Base-by-base conservation (phyloP, 1,284 basidiomycete genomes). In the Ustilago nuda region DNA sequence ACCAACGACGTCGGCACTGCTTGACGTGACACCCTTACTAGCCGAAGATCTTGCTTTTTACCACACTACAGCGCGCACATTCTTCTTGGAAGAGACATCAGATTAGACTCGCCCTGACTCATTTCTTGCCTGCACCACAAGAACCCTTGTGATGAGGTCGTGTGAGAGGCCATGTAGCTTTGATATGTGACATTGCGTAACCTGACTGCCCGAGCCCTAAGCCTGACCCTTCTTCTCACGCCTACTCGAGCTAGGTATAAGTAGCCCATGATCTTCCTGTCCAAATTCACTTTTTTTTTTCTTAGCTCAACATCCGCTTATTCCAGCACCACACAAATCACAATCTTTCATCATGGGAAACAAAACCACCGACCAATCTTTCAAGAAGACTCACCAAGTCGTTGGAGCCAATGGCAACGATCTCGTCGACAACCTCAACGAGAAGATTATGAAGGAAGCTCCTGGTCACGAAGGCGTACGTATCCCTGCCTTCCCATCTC, bases 321-420 rank as follows among this genome's bases (percentile, higher is more conserved):
- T 41, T 6, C 11, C 27, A 46, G n/a, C 41, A 35, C 56, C n/a
- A 57, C 32, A 27, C 32, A 15, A 3, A 5, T 8, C 12, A 33
- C n/a, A 15, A 17, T 8, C n/a, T 8, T 11, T 19, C 46, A 75
- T 8, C 7, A 71, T 71, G 73, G 62, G 60, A 15, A 59, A 56
- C 61, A 67, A 76, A 9, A 72, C 69, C 57, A 76, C 66, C 35
- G 74, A 76, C 61, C 53, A 68, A 19, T 33, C 58, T 17, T 76
- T 76, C 66, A 76, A 76, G 52, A 76, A 76, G 60, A 72, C 70
- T 19, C 66, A 72, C 60, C 74, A 76, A 45, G 63, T 68, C 43
- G 69, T 76, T n/a, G 74, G 74, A n/a, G 74, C 69, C 17, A 68
- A 68, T 55, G 74, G 70, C 52, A 52, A 56, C 62, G 52, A 69